A percentile compares a stretch with the other conserved stretches of the same genome.
Evolutionary conservation across 495 filamentous ascomycete species (phyloP).

Genomic region (Achaetomiella virescens): DNA sequence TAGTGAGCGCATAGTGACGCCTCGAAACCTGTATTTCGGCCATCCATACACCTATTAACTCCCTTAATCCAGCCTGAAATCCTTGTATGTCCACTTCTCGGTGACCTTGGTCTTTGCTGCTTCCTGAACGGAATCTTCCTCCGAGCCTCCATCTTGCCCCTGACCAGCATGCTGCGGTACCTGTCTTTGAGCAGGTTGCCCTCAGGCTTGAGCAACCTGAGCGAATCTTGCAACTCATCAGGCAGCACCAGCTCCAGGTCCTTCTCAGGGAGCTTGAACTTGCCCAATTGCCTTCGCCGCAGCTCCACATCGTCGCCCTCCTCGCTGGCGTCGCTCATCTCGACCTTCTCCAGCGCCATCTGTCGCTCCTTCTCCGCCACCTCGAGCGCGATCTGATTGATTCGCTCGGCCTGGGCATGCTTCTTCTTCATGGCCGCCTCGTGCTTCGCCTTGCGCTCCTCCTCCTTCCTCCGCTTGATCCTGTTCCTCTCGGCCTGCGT

Average conservation of each 20-base stretch:
- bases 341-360: conserved; percentile 31
- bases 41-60: not conserved
- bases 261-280: conserved; percentile 67
- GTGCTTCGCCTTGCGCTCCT: conserved; percentile 64
- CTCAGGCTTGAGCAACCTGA: conserved; percentile 85
- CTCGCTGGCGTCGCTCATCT: conserved; percentile 38
- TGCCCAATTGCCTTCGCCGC: conserved; percentile 71
- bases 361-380: conserved; percentile 53
- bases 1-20: too few relatives aligned
- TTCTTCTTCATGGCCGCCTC: conserved; percentile 65
- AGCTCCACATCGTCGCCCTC: conserved; percentile 58
- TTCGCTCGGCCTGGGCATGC: conserved; percentile 57
- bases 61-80: conserved; percentile 49
- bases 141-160: conserved; percentile 81
- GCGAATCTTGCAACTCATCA: conserved; percentile 87
- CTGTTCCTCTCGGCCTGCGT: conserved; percentile 80
- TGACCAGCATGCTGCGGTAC: conserved; percentile 79
- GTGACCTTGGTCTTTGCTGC: conserved; percentile 71
- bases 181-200: conserved; percentile 88
- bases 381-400: conserved; percentile 52
- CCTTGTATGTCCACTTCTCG: conserved; percentile 96
- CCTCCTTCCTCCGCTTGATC: conserved; percentile 78
- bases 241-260: conserved; percentile 83
- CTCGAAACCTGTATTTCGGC: conserved; percentile 14
- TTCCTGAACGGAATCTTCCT: conserved; percentile 69